Evolutionary conservation across 2,329 filamentous ascomycete genomes (phyloP).

Genomic region (Paraphoma sp.): DNA sequence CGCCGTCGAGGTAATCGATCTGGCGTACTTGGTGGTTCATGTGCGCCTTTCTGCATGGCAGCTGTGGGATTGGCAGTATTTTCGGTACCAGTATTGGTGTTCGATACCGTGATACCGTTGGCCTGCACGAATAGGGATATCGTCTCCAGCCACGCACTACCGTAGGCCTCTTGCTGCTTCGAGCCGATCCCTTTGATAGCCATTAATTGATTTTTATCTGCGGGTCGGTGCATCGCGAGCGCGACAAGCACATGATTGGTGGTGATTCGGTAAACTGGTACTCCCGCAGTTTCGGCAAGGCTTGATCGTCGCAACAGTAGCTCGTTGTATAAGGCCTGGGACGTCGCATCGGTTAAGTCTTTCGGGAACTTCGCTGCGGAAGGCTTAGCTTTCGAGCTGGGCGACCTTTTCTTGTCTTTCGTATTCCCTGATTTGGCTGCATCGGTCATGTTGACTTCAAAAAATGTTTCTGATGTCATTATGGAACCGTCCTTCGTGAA

Average conservation of each 20-base stretch:
- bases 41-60: background rate
- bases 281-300: conserved; percentile 16
- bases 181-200: conserved; percentile 35
- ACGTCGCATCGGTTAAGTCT: conserved; percentile 15
- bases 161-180: conserved; percentile 26
- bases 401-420: background rate
- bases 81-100: background rate
- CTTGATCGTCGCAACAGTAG: conserved; percentile 22
- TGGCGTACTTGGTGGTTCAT: conserved; percentile 5
- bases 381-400: conserved; percentile 2
- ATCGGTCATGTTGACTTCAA: conserved; percentile 16
- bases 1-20: background rate
- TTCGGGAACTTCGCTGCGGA: background rate
- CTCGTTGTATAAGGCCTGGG: conserved; percentile 26
- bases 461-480: conserved; percentile 32
- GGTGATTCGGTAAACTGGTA: conserved; percentile 23
- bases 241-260: conserved; percentile 27
- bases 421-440: conserved; percentile 2
- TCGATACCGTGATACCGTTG: conserved; percentile 4
- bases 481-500: conserved; percentile 20
- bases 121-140: conserved; percentile 22
- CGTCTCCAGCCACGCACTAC: conserved; percentile 34
- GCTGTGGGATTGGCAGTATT: background rate
- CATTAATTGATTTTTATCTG: conserved; percentile 20
- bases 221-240: conserved; percentile 33